A percentile compares a stretch with the other conserved stretches of the same genome.
phyloP scores from a whole-genome alignment of 306 rosid genomes.

The Fagus sylvatica region DNA sequence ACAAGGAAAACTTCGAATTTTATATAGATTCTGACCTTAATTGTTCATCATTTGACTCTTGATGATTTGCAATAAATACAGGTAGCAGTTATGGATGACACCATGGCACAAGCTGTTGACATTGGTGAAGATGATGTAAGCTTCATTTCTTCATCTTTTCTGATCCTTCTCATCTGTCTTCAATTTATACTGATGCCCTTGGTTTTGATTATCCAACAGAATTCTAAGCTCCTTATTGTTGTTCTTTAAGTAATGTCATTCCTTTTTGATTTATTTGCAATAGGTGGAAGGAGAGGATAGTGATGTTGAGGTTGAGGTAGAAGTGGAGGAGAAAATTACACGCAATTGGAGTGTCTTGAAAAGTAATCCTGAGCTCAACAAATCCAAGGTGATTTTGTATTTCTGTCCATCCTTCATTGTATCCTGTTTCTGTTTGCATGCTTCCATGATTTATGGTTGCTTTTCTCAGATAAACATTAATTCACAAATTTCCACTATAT shows the following conservation, averaged over 20 bases:
- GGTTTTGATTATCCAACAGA: not conserved
- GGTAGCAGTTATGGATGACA: conserved; percentile 83
- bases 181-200: not conserved
- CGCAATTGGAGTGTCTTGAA: conserved; percentile 96
- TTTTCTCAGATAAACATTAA: not conserved
- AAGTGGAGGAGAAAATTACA: conserved; percentile 56
- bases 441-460: not conserved
- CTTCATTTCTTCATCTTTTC: conserved; percentile 20
- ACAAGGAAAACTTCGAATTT: not conserved
- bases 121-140: conserved; percentile 94
- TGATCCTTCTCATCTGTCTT: conserved; percentile 11
- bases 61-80: conserved; percentile 35
- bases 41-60: conserved; percentile 25
- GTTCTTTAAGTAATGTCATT: conserved; percentile 8
- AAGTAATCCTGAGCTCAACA: conserved; percentile 65
- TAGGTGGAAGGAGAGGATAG: conserved; percentile 85
- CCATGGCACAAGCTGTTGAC: conserved; percentile 91
- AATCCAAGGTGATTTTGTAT: conserved; percentile 63
- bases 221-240: conserved; percentile 18
- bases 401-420: conserved; percentile 17
- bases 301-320: conserved; percentile 58
- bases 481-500: not conserved
- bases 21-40: not conserved
- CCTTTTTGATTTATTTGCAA: conserved; percentile 16
- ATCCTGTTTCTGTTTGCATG: conserved; percentile 1